Base-by-base conservation (phyloP, 345 rosid genomes). In the Erodium maritimum region DNA sequence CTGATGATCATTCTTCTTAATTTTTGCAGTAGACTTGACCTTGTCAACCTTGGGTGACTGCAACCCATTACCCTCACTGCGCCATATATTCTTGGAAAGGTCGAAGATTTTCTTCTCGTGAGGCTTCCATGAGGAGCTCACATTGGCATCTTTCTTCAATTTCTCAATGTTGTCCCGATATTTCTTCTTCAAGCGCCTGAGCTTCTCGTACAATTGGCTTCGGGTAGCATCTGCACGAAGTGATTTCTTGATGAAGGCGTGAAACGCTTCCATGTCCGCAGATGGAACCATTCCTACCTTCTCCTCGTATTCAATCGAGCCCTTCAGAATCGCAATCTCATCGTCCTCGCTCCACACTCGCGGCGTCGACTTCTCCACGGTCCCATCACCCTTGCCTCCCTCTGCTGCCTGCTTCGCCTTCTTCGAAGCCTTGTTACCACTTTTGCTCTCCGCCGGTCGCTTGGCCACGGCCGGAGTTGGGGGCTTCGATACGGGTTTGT, bases 321-420 rank as follows among this genome's bases (percentile, higher is more conserved):
- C 80, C 57, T 59, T 51, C 50, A 73, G 52, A 24, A 73, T 18
- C 5, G 66, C 60, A 7, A 73, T 56, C 58, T 73, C 77, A 55
- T 70, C 77, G 0, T 62, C 71, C 16, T 67, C 75, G 54, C 56
- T 73, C 73, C 77, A 70, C 0, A 73, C 53, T 21, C 78, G 56
- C 21, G 56, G 65, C 24, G 18, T 8, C 14, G 54, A 22, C 50
- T 59, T 66, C 59, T 23, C 60, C 50, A 53, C 59, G 19, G 42
- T 11, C 12, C 4, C 23, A 11, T 7, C 33, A n/a, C n/a, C n/a
- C n/a, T n/a, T n/a, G 33, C 33, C 33, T 25, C 33, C 33, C 7
- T 21, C 24, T 0, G 19, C 34, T 8, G 4, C 58, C 65, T 29
- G 51, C 66, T 50, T 21, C 21, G 14, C 20, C 19, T 33, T 11